Evolutionary conservation across 768 basidiomycete species (phyloP).

Genomic region (Galerina sulciceps): DNA sequence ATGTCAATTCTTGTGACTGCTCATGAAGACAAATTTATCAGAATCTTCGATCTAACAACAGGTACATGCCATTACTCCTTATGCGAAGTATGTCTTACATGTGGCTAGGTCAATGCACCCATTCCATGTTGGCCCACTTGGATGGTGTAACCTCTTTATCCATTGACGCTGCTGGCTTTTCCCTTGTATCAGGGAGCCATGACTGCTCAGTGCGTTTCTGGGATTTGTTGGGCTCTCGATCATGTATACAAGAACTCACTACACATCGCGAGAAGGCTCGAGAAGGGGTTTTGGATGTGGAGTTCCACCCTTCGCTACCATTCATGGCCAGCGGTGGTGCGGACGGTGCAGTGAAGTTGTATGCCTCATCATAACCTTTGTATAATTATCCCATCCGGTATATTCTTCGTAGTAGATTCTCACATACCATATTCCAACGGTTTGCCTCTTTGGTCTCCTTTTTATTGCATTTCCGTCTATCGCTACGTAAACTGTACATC

Average conservation of each 20-base stretch:
- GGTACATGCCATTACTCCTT: constrained; percentile 51
- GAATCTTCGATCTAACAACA: constrained; percentile 83
- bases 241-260: constrained; percentile 89
- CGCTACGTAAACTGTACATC: constrained; percentile 22
- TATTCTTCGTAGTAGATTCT: constrained; percentile 38
- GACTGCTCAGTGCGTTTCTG: constrained; percentile 96
- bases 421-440: constrained; percentile 36
- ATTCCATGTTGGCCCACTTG: constrained; percentile 89
- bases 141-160: constrained; percentile 92
- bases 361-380: constrained; percentile 74
- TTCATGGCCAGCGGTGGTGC: constrained; percentile 95
- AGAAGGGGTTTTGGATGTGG: constrained; percentile 90
- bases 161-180: constrained; percentile 85
- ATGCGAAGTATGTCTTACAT: constrained; percentile 4
- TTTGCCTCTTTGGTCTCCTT: constrained; percentile 31
- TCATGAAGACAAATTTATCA: constrained; percentile 92
- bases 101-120: constrained; percentile 77
- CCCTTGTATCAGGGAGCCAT: constrained; percentile 87
- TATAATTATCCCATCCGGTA: constrained; percentile 20
- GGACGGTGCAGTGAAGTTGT: constrained; percentile 92
- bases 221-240: constrained; percentile 81
- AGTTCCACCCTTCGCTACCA: constrained; percentile 81
- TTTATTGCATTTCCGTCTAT: constrained; percentile 30
- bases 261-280: constrained; percentile 87
- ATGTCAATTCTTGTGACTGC: constrained; percentile 87